Evolutionary conservation across 192 early-diverging fungal species (phyloP).

Genomic region (Umbelopsis ramanniana): DNA sequence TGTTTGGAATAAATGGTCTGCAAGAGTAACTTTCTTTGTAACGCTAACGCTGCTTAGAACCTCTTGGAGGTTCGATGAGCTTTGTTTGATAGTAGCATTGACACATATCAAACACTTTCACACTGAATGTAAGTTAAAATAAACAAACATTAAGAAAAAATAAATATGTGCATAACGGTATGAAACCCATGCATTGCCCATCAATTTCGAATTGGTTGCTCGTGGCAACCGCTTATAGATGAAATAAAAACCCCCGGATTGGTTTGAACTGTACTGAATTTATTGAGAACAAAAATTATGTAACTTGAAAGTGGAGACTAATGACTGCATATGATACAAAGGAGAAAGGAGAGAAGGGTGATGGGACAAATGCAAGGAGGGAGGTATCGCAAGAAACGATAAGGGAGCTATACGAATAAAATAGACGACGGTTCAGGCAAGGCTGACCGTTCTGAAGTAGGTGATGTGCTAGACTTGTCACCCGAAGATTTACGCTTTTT

Average conservation of each 20-base stretch:
- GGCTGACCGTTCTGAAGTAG: background rate
- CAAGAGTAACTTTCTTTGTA: slow-evolving; percentile 19
- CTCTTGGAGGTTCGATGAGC: slow-evolving; percentile 2
- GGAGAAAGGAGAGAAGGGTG: background rate
- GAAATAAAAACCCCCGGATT: too few species aligned
- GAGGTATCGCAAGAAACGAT: background rate
- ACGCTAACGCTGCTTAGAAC: slow-evolving; percentile 23
- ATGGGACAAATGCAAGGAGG: background rate
- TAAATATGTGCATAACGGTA: background rate
- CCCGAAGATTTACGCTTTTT: slow-evolving; percentile 5
- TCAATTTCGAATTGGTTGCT: too few species aligned
- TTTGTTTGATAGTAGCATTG: slow-evolving; percentile 26
- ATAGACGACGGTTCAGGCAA: background rate
- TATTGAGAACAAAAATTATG: too few species aligned
- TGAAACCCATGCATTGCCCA: too few species aligned
- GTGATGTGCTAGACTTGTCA: background rate
- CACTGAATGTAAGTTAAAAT: background rate
- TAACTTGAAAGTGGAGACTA: too few species aligned
- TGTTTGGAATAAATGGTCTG: slow-evolving; percentile 18
- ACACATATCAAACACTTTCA: background rate
- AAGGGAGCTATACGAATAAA: background rate
- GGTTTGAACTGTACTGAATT: too few species aligned
- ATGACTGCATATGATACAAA: too few species aligned
- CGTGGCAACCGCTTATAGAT: too few species aligned
- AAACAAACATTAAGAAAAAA: background rate